phyloP scores from a whole-genome alignment of 805 yeast genomes.

The Lipomyces yamanashiensis region DNA sequence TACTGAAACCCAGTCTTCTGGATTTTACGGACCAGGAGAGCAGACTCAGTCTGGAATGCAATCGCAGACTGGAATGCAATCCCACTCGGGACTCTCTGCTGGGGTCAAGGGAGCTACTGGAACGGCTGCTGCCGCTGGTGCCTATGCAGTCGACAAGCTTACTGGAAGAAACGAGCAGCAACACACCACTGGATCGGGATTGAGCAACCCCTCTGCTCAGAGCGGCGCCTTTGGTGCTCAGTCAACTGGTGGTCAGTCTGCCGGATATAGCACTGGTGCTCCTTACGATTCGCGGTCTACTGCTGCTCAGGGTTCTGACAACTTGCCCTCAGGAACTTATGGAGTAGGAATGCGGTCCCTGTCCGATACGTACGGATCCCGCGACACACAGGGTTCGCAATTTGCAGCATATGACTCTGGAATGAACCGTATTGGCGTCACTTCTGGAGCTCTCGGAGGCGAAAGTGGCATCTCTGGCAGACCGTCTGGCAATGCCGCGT shows the following conservation, averaged over 20 bases:
- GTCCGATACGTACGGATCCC: too few species aligned
- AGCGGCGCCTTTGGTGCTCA: neutral
- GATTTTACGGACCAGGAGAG: too few species aligned
- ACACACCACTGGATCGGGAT: too few species aligned
- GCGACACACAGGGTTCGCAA: too few species aligned
- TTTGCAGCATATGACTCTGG: neutral
- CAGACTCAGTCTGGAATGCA: too few species aligned
- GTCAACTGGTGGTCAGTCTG: constrained; percentile 5
- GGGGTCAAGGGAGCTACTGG: too few species aligned
- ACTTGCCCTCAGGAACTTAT: neutral
- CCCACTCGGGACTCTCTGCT: too few species aligned
- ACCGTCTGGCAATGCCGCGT: neutral
- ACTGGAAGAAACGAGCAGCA: too few species aligned
- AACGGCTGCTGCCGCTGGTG: too few species aligned
- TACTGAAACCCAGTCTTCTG: neutral
- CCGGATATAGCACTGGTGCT: neutral
- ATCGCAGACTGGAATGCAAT: too few species aligned
- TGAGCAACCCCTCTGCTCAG: too few species aligned
- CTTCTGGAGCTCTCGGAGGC: neutral
- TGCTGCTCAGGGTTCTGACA: neutral
- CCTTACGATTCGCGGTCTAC: neutral
- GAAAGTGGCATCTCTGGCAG: neutral
- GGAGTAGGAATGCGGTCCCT: neutral
- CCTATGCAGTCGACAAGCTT: too few species aligned
- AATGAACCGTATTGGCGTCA: neutral